Base-by-base conservation (phyloP, 306 rosid genomes). In the Echinosophora koreensis region DNA sequence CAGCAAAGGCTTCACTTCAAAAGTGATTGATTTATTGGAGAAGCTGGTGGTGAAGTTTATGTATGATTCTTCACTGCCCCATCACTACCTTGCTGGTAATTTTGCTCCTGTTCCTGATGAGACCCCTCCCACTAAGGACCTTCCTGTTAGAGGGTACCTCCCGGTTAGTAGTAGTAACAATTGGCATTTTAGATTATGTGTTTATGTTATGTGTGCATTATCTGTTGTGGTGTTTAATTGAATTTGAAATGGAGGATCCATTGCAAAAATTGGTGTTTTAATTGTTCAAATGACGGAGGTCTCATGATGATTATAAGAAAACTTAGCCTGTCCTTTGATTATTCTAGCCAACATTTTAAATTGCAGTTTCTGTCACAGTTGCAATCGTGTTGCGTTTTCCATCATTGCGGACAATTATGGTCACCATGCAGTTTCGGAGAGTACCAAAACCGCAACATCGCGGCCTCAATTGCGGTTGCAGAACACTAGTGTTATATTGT, bases 101-200 rank as follows among this genome's bases (percentile, higher is more conserved):
- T 92, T 89, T 18, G 89, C 94, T 78, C 97, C 99, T 18, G 87
- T 89, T 9, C 42, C n/a, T 6, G 80, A 85, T n/a, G 98, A 95
- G 64, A 95, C 97, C 10, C 93, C 97, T 78, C 97, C 97, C 9
- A 79, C 86, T n/a, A 83, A 18, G 69, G 71, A 90, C 63, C 97
- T 95, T 32, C 78, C 66, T 16, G 87, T 95, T 12, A 77, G 69
- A 64, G 99, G 99, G 1, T 16, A 56, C 74, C 94, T 95, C 13
- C 99, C 99, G 65, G 99, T 95, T 74, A 69, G 87, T 87, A 69
- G 87, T 84, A 22, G 22, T 22, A 22, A 8, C 55, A n/a, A 39
- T 54, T 61, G 10, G 4, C 46, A 14, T 2, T 49, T 38, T 5
- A 10, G 17, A 37, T 10, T 15, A 4, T 3, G 13, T 32, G 0